phyloP scores from a whole-genome alignment of 371 early-diverging fungal species.

The Saksenaea vasiformis region DNA sequence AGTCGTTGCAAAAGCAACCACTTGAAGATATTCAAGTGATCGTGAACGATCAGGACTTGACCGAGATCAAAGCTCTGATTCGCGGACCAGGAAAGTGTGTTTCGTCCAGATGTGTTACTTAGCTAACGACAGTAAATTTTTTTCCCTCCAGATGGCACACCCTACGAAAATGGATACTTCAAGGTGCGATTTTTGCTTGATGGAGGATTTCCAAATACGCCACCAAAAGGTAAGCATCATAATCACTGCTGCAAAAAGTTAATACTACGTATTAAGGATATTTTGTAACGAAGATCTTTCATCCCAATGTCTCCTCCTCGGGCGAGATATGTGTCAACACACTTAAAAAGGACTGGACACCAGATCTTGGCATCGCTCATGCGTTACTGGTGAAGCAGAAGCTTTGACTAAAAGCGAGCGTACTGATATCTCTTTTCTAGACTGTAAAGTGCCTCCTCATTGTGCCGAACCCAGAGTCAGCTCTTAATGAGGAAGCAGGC shows the following conservation, averaged over 20 bases:
- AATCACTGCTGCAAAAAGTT: not conserved
- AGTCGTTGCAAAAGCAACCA: conserved; percentile 53
- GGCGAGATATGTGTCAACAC: conserved; percentile 95
- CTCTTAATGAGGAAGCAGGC: conserved; percentile 93
- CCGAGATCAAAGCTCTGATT: conserved; percentile 83
- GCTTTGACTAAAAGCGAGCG: not conserved
- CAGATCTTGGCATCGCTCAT: conserved; percentile 77
- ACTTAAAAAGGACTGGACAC: conserved; percentile 91
- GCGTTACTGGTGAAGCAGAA: conserved; percentile 68
- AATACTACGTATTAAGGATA: conserved; percentile 39
- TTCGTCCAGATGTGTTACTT: not conserved
- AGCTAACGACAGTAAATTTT: not conserved
- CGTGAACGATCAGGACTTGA: conserved; percentile 67
- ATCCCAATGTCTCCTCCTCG: conserved; percentile 84
- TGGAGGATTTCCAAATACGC: conserved; percentile 69
- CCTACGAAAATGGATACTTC: conserved; percentile 80
- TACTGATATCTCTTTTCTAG: conserved; percentile 27
- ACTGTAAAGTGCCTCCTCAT: conserved; percentile 90
- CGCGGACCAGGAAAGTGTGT: conserved; percentile 75
- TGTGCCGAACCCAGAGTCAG: conserved; percentile 92
- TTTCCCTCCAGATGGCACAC: conserved; percentile 61
- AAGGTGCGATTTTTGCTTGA: conserved; percentile 62
- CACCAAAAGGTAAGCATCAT: conserved; percentile 66
- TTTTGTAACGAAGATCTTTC: conserved; percentile 90
- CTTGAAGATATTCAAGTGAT: conserved; percentile 81